phyloP scores from a whole-genome alignment of 2,329 filamentous ascomycete genomes.

The Calonectria hongkongensis region DNA sequence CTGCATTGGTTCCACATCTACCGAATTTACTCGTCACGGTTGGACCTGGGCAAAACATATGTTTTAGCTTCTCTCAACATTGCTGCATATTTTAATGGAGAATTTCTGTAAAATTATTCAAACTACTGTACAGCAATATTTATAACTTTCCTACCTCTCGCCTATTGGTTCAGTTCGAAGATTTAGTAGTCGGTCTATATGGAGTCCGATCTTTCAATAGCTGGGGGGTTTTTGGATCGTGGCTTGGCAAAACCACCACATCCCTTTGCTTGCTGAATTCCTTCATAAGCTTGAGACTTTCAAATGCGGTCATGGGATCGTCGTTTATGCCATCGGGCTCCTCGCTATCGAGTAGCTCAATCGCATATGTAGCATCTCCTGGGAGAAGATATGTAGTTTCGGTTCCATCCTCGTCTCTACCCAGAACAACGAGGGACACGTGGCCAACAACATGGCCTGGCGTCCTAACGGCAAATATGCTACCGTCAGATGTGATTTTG shows the following conservation, averaged over 20 bases:
- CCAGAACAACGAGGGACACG: conserved; percentile 29
- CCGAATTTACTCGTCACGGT: too few species aligned
- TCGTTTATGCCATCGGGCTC: conserved; percentile 36
- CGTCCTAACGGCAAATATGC: conserved; percentile 22
- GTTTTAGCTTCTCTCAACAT: too few species aligned
- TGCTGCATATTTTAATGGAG: too few species aligned
- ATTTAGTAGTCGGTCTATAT: conserved; percentile 18
- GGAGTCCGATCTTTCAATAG: conserved; percentile 21
- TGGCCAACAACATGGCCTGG: conserved; percentile 34
- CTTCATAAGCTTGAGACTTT: conserved; percentile 33
- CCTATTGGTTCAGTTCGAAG: not conserved
- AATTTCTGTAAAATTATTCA: too few species aligned
- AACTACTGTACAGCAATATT: too few species aligned
- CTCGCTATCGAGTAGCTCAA: conserved; percentile 29
- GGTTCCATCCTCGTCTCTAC: conserved; percentile 1
- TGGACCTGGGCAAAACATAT: too few species aligned
- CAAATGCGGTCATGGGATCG: conserved; percentile 17
- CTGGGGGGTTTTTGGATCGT: conserved; percentile 7
- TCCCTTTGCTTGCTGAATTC: conserved; percentile 26
- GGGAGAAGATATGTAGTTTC: conserved; percentile 29
- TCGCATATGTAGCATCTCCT: conserved; percentile 30
- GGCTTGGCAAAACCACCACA: conserved; percentile 31
- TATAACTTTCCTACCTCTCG: too few species aligned
- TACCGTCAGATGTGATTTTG: conserved; percentile 29
- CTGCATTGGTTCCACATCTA: too few species aligned